A percentile compares a stretch with the other conserved stretches of the same genome.
Evolutionary conservation across 805 yeast genomes (phyloP).

Genomic region (Starmerella potacharoeniae): DNA sequence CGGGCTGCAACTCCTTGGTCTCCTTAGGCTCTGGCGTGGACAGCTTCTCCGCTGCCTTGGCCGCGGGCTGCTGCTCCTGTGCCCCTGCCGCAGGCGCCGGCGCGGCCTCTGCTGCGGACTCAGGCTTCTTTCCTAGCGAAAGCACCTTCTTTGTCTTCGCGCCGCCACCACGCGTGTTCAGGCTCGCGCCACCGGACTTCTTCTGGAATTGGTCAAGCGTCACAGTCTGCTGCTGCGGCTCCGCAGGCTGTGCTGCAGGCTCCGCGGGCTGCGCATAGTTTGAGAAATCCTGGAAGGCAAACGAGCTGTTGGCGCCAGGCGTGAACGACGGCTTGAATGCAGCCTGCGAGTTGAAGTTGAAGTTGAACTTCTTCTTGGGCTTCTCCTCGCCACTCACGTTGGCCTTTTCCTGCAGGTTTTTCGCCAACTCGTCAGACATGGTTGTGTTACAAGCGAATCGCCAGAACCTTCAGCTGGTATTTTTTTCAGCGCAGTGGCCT

Average conservation of each 20-base stretch:
- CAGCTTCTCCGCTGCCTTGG: not conserved
- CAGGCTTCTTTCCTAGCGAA: slow-evolving; percentile 17
- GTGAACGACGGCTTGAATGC: slow-evolving; percentile 18
- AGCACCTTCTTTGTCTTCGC: slow-evolving; percentile 19
- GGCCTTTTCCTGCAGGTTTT: slow-evolving; percentile 24
- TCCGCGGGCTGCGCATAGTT: slow-evolving; percentile 21
- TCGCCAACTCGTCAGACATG: slow-evolving; percentile 23
- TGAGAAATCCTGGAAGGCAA: slow-evolving; percentile 23
- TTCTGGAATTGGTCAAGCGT: slow-evolving; percentile 24
- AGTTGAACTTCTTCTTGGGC: slow-evolving; percentile 23
- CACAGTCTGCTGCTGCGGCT: slow-evolving; percentile 14
- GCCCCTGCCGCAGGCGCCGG: not conserved
- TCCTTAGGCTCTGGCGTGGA: not conserved
- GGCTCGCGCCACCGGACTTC: slow-evolving; percentile 17
- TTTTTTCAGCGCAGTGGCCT: not conserved
- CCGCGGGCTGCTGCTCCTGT: not conserved
- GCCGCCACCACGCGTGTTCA: slow-evolving; percentile 21
- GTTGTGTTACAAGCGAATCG: not conserved
- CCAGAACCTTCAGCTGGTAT: not conserved
- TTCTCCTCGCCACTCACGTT: slow-evolving; percentile 18
- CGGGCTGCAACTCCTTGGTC: not conserved
- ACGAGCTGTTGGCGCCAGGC: slow-evolving; percentile 13
- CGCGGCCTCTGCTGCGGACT: not conserved
- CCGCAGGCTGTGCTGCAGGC: slow-evolving; percentile 1
- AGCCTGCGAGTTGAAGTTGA: slow-evolving; percentile 16